Base-by-base conservation (phyloP, 805 yeast species). In the Ogataea wickerhamii region DNA sequence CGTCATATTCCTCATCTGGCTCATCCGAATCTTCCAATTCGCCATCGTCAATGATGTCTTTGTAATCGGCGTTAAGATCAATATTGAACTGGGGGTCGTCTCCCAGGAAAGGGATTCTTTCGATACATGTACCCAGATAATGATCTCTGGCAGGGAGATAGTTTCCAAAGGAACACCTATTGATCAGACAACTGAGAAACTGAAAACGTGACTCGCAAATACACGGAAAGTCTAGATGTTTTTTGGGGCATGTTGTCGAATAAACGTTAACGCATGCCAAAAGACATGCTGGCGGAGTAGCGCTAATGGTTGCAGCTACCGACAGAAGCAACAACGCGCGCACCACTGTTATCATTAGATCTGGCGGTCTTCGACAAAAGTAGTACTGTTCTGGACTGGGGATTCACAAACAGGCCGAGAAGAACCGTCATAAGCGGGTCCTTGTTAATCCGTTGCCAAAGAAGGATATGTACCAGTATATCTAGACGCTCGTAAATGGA, bases 121-220 rank as follows among this genome's bases (percentile, higher is more conserved):
- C 76, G 37, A 65, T 45, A 38, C 76, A 73, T 5, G 74, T 68
- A 2, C 76, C 78, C 34, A 63, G 46, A 42, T 49, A 72, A 51
- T 73, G 78, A 45, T 73, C 77, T 51, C 76, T 57, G 8, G 76
- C 65, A n/a, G 69, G 57, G 23, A 65, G 55, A 41, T 63, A 71
- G 21, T 56, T 58, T 1, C 72, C 72, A 31, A 59, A 64, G 1
- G 72, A 70, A 45, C 76, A 70, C 11, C 53, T 52, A 28, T 64
- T 70, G 10, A 61, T 62, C 20, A 71, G 46, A 44, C 78, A 72
- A 13, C 64, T 38, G 24, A 53, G 63, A n/a, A 70, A 34, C 4
- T 35, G 41, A 4, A 32, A 19, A 18, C 52, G 43, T 4, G 50
- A 45, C 10, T 38, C 47, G 48, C 78, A 72, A 26, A 69, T 36